Conservation (phyloP, 352 stramenopile species). For the Pythium diclinum region DNA sequence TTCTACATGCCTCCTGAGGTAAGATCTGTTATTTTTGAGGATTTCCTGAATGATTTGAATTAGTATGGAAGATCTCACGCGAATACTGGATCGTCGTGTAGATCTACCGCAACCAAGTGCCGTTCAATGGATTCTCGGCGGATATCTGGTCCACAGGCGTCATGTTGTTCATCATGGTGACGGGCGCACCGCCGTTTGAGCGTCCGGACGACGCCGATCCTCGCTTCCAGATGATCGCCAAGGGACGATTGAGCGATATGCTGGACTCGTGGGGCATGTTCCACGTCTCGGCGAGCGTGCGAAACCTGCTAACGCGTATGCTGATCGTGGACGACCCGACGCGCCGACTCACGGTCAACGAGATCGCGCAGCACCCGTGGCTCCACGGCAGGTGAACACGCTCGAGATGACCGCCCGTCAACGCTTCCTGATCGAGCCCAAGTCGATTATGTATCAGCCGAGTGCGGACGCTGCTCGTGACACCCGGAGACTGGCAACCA, state of each 20-base stretch:
- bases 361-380: conserved; percentile 84
- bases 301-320: conserved; percentile 75
- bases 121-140: conserved; percentile 89
- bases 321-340: conserved; percentile 80
- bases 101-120: conserved; percentile 88
- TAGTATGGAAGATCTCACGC: neutral
- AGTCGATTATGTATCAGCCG: neutral
- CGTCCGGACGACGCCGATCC: conserved; percentile 75
- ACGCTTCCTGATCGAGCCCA: neutral
- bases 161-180: conserved; percentile 95
- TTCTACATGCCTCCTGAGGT: conserved; percentile 90
- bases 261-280: conserved; percentile 86
- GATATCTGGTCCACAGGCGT: conserved; percentile 94
- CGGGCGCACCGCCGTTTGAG: conserved; percentile 90
- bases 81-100: conserved; percentile 22
- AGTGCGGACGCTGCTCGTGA: neutral
- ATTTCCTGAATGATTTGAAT: neutral
- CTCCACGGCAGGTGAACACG: conserved; percentile 54
- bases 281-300: conserved; percentile 67
- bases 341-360: conserved; percentile 69
- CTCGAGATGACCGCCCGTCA: neutral
- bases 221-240: conserved; percentile 84
- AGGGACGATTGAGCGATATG: conserved; percentile 78
- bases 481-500: neutral
- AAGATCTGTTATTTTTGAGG: neutral